Evolutionary conservation across 106 monocot species (phyloP).

Genomic region (Allium fistulosum): DNA sequence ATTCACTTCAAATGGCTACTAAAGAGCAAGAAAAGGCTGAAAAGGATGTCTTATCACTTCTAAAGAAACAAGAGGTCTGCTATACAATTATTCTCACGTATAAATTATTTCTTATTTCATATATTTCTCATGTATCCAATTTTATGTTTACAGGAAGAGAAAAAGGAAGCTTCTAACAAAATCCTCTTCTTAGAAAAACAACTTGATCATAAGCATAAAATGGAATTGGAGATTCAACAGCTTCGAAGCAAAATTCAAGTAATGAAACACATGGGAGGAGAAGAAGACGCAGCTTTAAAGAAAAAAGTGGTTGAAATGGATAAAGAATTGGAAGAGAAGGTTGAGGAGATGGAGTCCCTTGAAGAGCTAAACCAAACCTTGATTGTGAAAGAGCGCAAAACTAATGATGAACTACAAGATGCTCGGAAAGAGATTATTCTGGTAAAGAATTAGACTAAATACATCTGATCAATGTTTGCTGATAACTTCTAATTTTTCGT

Average conservation of each 20-base stretch:
- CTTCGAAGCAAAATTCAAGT: constrained; percentile 48
- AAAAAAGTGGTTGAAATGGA: constrained; percentile 51
- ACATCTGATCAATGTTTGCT: too few relatives aligned
- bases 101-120: background rate
- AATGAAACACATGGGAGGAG: constrained; percentile 43
- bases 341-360: constrained; percentile 54
- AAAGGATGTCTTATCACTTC: constrained; percentile 40
- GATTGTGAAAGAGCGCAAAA: constrained; percentile 39
- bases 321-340: constrained; percentile 53
- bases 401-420: constrained; percentile 61
- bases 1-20: constrained; percentile 34
- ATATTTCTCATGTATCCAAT: background rate
- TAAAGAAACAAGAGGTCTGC: constrained; percentile 58
- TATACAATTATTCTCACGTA: background rate
- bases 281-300: constrained; percentile 32
- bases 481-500: too few relatives aligned
- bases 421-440: constrained; percentile 52
- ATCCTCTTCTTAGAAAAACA: constrained; percentile 56
- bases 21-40: constrained; percentile 49
- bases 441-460: constrained; percentile 12
- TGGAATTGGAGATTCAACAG: constrained; percentile 73
- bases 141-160: constrained; percentile 40
- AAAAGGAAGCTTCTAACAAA: constrained; percentile 16
- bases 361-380: constrained; percentile 35
- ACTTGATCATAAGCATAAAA: constrained; percentile 60